phyloP scores from a whole-genome alignment of 2,329 filamentous ascomycete species.

The Orbilia brochopaga region DNA sequence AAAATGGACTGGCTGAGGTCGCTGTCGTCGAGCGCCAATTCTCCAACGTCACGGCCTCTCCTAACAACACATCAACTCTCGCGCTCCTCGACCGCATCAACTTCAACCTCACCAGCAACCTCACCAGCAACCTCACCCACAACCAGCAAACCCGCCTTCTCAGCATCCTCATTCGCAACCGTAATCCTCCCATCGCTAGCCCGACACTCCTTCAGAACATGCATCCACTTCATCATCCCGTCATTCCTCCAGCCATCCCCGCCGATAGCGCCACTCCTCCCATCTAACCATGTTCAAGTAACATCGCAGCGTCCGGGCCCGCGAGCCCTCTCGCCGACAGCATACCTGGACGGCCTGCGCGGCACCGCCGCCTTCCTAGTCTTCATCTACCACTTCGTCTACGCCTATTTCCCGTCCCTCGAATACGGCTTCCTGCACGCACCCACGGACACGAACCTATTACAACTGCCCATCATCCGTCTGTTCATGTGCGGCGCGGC shows the following conservation, averaged over 20 bases:
- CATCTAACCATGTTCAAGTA: constrained; percentile 8
- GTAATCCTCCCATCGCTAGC: constrained; percentile 17
- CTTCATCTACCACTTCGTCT: constrained; percentile 54
- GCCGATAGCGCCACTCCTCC: constrained; percentile 11
- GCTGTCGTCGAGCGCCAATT: constrained; percentile 5
- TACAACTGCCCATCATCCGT: constrained; percentile 58
- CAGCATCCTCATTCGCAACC: constrained; percentile 8
- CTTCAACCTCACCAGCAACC: background rate
- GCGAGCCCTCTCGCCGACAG: constrained; percentile 27
- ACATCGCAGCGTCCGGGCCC: background rate
- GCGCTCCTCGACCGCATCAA: background rate
- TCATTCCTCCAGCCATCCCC: constrained; percentile 33
- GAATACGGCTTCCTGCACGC: constrained; percentile 52
- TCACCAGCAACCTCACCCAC: background rate
- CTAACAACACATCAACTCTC: constrained; percentile 1
- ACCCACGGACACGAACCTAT: constrained; percentile 50
- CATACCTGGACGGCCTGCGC: constrained; percentile 56
- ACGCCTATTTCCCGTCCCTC: constrained; percentile 53
- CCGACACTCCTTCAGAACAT: constrained; percentile 23
- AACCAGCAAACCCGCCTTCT: constrained; percentile 15
- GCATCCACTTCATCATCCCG: constrained; percentile 25
- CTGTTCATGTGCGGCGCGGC: constrained; percentile 57
- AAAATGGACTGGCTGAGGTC: constrained; percentile 19
- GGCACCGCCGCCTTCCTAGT: constrained; percentile 56
- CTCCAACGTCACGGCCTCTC: constrained; percentile 8